phyloP scores from a whole-genome alignment of 73 alveolate genomes.

The Paramecium tetraurelia region DNA sequence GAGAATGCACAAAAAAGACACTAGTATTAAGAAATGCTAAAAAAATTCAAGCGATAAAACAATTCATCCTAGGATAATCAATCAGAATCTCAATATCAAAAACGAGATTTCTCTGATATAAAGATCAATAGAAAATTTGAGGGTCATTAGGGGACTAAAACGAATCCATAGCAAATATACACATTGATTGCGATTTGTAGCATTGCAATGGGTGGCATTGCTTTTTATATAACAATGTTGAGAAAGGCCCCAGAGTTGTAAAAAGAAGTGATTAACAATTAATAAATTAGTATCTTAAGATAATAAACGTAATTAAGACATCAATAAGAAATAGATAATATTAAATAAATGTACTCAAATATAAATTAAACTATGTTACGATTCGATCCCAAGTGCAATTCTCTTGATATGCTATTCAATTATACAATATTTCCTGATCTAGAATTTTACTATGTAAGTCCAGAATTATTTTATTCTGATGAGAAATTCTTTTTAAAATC shows the following conservation, averaged over 20 bases:
- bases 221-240: background rate
- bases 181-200: background rate
- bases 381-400: background rate
- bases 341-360: background rate
- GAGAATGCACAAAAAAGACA: background rate
- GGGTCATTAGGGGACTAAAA: background rate
- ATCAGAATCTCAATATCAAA: background rate
- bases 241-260: slow-evolving; percentile 30
- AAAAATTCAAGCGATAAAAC: background rate
- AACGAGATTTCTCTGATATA: background rate
- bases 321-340: background rate
- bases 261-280: background rate
- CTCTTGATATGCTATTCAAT: background rate
- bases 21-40: background rate
- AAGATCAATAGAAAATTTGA: background rate
- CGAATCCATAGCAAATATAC: background rate
- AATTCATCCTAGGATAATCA: background rate
- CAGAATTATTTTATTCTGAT: background rate
- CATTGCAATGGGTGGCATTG: background rate
- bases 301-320: background rate
- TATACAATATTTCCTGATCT: slow-evolving; percentile 29
- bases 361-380: background rate
- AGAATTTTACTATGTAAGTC: background rate
- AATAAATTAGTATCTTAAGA: background rate
- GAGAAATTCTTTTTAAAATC: background rate